These are phyloP conservation scores for Zelopaecilomyces penicillatus DNA, from an alignment of 2,329 filamentous ascomycete genomes.

Conservation along the genomic window DNA sequence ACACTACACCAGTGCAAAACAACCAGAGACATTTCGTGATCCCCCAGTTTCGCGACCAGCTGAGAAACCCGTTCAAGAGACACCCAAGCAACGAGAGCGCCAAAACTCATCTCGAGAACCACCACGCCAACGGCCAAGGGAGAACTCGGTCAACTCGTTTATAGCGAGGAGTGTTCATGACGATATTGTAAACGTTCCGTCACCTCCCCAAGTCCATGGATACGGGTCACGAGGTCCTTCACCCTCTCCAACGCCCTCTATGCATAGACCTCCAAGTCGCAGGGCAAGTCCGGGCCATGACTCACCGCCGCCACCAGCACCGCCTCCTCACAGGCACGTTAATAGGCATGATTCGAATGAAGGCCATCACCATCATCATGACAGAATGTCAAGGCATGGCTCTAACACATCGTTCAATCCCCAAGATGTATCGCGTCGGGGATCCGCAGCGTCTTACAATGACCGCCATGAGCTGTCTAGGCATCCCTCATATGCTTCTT, in stretches of 20 bases:
- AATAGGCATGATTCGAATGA: constrained; percentile 17
- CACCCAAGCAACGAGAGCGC: constrained; percentile 31
- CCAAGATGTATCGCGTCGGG: neutral
- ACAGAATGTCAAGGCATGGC: constrained; percentile 20
- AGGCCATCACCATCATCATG: constrained; percentile 4
- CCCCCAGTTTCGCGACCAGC: constrained; percentile 16
- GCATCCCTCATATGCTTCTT: constrained; percentile 33
- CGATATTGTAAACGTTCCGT: constrained; percentile 11
- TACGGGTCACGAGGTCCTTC: constrained; percentile 25
- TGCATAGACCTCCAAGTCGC: constrained; percentile 17
- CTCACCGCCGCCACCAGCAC: constrained; percentile 71
- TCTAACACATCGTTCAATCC: constrained; percentile 26
- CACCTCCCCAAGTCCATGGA: constrained; percentile 17
- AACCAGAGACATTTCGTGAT: constrained; percentile 48
- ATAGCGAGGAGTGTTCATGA: constrained; percentile 16
- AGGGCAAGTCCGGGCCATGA: constrained; percentile 28
- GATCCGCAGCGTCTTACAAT: constrained; percentile 21
- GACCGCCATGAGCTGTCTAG: constrained; percentile 21
- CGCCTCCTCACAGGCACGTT: constrained; percentile 71
- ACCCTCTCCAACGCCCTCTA: constrained; percentile 15
- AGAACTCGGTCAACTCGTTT: constrained; percentile 17
- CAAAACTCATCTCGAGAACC: constrained; percentile 16
- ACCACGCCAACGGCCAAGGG: constrained; percentile 13
- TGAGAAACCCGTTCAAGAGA: constrained; percentile 19
- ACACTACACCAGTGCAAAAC: constrained; percentile 55